These are phyloP conservation scores for Ecytonucleospora hepatopenaei DNA, from an alignment of 371 early-diverging fungal genomes.

Conservation along the genomic window DNA sequence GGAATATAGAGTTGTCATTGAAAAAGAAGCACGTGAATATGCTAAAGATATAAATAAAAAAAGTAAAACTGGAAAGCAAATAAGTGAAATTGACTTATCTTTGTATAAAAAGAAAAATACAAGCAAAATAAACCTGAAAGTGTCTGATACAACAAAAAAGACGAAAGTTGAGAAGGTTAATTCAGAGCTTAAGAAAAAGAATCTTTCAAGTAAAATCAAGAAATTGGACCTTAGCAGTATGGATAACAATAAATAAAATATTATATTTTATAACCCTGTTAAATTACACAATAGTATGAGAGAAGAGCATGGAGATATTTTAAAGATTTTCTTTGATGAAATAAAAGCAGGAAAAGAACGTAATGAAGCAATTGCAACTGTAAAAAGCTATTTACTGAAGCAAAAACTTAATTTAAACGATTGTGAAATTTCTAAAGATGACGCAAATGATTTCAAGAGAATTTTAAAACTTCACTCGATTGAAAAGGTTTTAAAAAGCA, in stretches of 20 bases:
- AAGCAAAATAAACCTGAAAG: no score
- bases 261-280: no score
- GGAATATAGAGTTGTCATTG: conserved; percentile 23
- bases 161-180: no score
- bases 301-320: not conserved
- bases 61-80: conserved; percentile 5
- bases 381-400: no score
- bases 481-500: not conserved
- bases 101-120: no score
- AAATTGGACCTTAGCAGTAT: no score
- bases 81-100: not conserved
- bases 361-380: no score
- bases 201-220: no score
- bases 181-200: no score
- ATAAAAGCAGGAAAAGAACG: not conserved
- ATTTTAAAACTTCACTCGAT: not conserved
- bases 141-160: no score
- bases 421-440: not conserved
- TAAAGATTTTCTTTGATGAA: not conserved
- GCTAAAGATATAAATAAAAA: conserved; percentile 10
- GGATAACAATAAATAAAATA: no score
- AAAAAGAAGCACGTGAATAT: conserved; percentile 28
- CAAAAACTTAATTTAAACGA: not conserved
- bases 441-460: not conserved
- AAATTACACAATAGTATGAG: not conserved